Conservation (phyloP, 768 basidiomycete species). For the Rossbeevera mucosa region DNA sequence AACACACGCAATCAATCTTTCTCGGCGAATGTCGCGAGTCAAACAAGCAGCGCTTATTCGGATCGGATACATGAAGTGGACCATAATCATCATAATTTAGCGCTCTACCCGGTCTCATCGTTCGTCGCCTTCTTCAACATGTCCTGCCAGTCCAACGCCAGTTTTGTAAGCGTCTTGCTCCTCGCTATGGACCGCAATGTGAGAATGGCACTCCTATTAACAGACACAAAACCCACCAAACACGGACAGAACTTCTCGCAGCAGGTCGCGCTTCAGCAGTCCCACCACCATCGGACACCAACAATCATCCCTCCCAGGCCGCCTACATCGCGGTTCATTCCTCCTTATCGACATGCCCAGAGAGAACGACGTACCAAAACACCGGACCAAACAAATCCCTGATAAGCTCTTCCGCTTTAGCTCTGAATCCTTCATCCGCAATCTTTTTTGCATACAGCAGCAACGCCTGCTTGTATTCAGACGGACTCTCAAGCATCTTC, state of each 20-base stretch:
- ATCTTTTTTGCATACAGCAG: conserved; percentile 77
- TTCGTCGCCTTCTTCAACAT: conserved; percentile 57
- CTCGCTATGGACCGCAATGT: conserved; percentile 41
- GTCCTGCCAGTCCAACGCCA: conserved; percentile 83
- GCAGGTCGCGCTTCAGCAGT: conserved; percentile 72
- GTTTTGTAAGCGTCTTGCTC: conserved; percentile 68
- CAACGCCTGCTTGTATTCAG: conserved; percentile 78
- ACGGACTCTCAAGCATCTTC: conserved; percentile 68
- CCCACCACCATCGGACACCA: conserved; percentile 74
- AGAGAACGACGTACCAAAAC: conserved; percentile 62
- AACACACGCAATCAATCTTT: not conserved
- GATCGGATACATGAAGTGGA: not conserved
- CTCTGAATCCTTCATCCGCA: conserved; percentile 84
- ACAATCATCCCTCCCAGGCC: conserved; percentile 54
- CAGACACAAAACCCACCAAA: conserved; percentile 56
- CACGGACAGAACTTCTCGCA: conserved; percentile 72
- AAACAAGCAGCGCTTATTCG: conserved; percentile 1
- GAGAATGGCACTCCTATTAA: conserved; percentile 1
- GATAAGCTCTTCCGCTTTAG: conserved; percentile 87
- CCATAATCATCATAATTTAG: not conserved
- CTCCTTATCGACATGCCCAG: not conserved
- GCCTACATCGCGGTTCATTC: conserved; percentile 38
- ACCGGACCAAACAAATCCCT: conserved; percentile 87
- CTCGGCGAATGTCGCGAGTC: not conserved
- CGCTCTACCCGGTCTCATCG: conserved; percentile 38